These are phyloP conservation scores for Corymbia maculata DNA, from an alignment of 345 rosid species.

Conservation along the genomic window DNA sequence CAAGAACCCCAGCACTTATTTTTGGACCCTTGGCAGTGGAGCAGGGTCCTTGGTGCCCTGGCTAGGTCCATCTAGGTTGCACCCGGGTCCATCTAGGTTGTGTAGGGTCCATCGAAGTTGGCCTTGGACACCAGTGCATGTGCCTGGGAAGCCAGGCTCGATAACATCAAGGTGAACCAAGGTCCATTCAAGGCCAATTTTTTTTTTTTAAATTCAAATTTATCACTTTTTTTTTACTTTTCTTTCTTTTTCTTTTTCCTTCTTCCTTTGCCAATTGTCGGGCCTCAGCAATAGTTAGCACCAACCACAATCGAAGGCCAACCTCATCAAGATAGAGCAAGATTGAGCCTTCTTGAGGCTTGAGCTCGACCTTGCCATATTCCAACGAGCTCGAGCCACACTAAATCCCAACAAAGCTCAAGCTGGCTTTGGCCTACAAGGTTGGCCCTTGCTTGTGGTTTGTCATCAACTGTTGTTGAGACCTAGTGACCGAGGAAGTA, in stretches of 20 bases:
- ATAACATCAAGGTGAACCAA: neutral
- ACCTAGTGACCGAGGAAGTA: neutral
- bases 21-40: neutral
- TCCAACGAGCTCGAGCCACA: no score
- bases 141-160: neutral
- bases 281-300: neutral
- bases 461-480: no score
- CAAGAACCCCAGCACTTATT: neutral
- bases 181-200: neutral
- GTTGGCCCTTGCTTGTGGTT: neutral
- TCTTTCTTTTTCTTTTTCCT: neutral
- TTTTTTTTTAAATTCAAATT: no score
- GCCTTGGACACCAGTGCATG: neutral
- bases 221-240: no score
- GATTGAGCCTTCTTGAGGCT: neutral
- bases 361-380: neutral
- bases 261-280: fast-evolving
- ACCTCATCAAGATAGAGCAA: fast-evolving
- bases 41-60: neutral
- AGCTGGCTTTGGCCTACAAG: neutral
- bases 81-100: neutral
- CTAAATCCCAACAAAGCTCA: no score
- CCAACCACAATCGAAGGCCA: neutral
- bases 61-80: neutral
- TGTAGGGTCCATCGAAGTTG: no score